Evolutionary conservation across 495 filamentous ascomycete species (phyloP).

Genomic region (Evansstolkia leycettana): DNA sequence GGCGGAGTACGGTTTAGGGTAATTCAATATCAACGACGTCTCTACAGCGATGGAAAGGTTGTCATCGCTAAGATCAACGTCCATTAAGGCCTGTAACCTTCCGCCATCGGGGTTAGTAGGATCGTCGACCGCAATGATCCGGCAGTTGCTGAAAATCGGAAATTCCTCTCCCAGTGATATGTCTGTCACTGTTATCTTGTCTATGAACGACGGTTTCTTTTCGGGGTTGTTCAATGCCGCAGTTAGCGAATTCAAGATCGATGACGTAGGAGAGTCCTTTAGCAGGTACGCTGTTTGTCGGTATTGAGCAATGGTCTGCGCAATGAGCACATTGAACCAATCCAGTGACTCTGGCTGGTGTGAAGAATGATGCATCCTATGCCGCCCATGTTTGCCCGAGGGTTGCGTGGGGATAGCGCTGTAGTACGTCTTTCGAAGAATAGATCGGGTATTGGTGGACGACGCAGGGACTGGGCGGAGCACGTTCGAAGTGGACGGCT

Average conservation of each 20-base stretch:
- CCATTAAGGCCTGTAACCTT: conserved; percentile 86
- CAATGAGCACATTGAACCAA: conserved; percentile 98
- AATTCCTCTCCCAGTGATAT: conserved; percentile 92
- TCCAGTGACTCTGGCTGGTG: conserved; percentile 98
- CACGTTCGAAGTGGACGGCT: conserved; percentile 62
- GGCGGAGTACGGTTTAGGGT: conserved; percentile 75
- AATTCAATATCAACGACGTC: conserved; percentile 88
- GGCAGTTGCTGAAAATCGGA: conserved; percentile 96
- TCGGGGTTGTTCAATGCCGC: conserved; percentile 67
- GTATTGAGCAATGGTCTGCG: conserved; percentile 94
- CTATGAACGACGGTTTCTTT: conserved; percentile 79
- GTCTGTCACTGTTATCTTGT: conserved; percentile 87
- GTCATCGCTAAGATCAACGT: conserved; percentile 85
- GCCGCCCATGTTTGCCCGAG: conserved; percentile 30
- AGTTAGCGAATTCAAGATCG: conserved; percentile 88
- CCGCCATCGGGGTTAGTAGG: conserved; percentile 37
- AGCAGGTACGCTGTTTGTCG: conserved; percentile 72
- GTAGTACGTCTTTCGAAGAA: conserved; percentile 94
- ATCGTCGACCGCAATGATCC: conserved; percentile 58
- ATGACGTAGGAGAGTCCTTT: conserved; percentile 55
- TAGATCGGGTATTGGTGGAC: conserved; percentile 69
- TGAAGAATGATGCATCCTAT: conserved; percentile 44
- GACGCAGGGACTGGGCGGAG: conserved; percentile 47
- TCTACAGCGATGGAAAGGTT: conserved; percentile 89
- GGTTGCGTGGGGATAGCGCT: conserved; percentile 53